Conservation (phyloP, 2,329 filamentous ascomycete species). For the Pseudophaeomoniella oleicola region DNA sequence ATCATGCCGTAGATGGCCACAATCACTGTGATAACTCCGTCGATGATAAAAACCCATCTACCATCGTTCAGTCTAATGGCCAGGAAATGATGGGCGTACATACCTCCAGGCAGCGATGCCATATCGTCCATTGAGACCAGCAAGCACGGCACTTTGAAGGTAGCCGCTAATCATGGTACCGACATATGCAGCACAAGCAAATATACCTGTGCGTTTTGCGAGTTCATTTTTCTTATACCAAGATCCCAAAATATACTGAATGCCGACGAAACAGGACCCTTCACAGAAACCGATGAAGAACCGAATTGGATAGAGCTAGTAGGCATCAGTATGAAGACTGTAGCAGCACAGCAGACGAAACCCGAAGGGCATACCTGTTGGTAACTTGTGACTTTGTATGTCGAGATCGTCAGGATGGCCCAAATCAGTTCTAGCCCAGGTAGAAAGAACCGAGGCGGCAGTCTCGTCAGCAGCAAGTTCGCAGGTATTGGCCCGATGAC, state of each 20-base stretch:
- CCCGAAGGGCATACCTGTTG: conserved; percentile 14
- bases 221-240: conserved; percentile 13
- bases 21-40: conserved; percentile 26
- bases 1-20: conserved; percentile 28
- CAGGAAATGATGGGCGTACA: no score
- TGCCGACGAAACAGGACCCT: conserved; percentile 7
- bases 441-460: conserved; percentile 29
- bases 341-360: conserved; percentile 24
- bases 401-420: conserved; percentile 1
- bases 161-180: conserved; percentile 13
- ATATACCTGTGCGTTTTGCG: conserved; percentile 12
- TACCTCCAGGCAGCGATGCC: background rate
- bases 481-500: conserved; percentile 29
- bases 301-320: conserved; percentile 8
- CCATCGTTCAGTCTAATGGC: no score
- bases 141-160: conserved; percentile 9
- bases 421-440: conserved; percentile 8
- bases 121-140: background rate
- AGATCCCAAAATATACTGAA: conserved; percentile 9
- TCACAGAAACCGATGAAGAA: conserved; percentile 11
- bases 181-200: conserved; percentile 12
- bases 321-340: conserved; percentile 22
- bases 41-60: conserved; percentile 24
- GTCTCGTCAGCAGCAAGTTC: conserved; percentile 30
- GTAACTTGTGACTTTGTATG: background rate